Conservation (phyloP, 805 yeast genomes). For the Candida silvicultrix region DNA sequence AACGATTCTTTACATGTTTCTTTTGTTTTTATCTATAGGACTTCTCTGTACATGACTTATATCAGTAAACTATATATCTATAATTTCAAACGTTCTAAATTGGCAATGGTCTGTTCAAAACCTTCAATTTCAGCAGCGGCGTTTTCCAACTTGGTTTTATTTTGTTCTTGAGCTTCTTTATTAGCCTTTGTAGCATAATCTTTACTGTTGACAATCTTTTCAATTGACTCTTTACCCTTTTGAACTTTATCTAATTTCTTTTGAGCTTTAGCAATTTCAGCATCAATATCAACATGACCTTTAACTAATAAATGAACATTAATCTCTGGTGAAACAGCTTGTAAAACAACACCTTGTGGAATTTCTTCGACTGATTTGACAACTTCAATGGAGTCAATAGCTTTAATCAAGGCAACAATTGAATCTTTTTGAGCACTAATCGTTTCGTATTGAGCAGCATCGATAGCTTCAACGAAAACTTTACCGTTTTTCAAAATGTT, state of each 20-base stretch:
- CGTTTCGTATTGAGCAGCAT: slow-evolving; percentile 40
- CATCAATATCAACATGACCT: slow-evolving; percentile 91
- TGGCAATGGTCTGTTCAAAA: slow-evolving; percentile 75
- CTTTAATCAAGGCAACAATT: slow-evolving; percentile 88
- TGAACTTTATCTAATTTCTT: slow-evolving; percentile 66
- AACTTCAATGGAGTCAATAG: slow-evolving; percentile 70
- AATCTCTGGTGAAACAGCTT: slow-evolving; percentile 72
- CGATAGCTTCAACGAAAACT: slow-evolving; percentile 70
- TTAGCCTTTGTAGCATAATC: slow-evolving; percentile 88
- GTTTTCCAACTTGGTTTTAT: slow-evolving; percentile 60
- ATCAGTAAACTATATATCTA: slow-evolving; percentile 12
- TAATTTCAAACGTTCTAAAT: slow-evolving; percentile 74
- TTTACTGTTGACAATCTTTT: slow-evolving; percentile 60
- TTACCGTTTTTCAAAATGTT: slow-evolving; percentile 83
- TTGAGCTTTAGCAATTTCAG: slow-evolving; percentile 78
- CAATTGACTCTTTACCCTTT: slow-evolving; percentile 53
- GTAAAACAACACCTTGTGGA: slow-evolving; percentile 88
- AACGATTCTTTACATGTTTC: too few relatives aligned
- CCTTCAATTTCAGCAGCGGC: slow-evolving; percentile 86
- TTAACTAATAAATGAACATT: slow-evolving; percentile 87
- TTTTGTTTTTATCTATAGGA: too few relatives aligned
- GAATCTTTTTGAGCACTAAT: slow-evolving; percentile 71
- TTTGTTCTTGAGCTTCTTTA: slow-evolving; percentile 72
- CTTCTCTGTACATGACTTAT: not conserved
- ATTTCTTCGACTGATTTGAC: slow-evolving; percentile 48